Evolutionary conservation across 2,329 filamentous ascomycete genomes (phyloP).

Genomic region (Grosmannia clavigera): DNA sequence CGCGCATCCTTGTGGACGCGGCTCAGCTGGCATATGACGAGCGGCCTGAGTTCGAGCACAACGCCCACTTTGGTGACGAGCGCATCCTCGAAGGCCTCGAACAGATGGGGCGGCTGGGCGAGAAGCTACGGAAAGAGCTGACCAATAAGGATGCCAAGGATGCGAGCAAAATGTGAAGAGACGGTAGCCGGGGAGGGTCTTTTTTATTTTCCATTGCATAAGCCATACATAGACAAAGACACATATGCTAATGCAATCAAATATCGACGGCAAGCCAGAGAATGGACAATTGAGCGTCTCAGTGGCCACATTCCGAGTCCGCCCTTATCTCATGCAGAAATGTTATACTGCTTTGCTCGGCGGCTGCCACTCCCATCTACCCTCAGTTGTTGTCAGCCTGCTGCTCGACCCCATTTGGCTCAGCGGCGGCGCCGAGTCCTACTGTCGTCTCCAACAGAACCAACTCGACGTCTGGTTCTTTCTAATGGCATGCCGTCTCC

Average conservation of each 20-base stretch:
- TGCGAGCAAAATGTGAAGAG: conserved; percentile 25
- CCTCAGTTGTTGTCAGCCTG: too few species aligned
- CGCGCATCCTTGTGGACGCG: conserved; percentile 76
- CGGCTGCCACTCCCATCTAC: neutral
- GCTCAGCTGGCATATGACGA: conserved; percentile 72
- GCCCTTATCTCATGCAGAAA: neutral
- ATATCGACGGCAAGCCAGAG: neutral
- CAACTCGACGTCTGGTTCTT: neutral
- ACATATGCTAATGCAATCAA: neutral
- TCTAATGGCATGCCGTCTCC: conserved; percentile 78
- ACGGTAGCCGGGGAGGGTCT: conserved; percentile 6
- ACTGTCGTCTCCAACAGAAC: neutral
- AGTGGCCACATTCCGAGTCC: neutral
- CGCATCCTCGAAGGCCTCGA: conserved; percentile 33
- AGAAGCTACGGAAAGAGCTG: conserved; percentile 25
- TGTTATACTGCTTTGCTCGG: neutral
- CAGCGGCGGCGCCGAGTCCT: neutral
- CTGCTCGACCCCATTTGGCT: too few species aligned
- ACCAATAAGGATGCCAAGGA: conserved; percentile 12
- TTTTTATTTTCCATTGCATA: neutral
- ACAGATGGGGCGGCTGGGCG: conserved; percentile 30
- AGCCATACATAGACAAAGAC: neutral
- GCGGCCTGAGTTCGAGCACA: conserved; percentile 73
- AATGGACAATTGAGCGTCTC: neutral
- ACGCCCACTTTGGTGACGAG: conserved; percentile 39